Percentiles rank a stretch among this genome's conserved stretches.
These are phyloP conservation scores for Aspergillus persii DNA, from an alignment of 2,329 filamentous ascomycete genomes.

Conservation along the genomic window DNA sequence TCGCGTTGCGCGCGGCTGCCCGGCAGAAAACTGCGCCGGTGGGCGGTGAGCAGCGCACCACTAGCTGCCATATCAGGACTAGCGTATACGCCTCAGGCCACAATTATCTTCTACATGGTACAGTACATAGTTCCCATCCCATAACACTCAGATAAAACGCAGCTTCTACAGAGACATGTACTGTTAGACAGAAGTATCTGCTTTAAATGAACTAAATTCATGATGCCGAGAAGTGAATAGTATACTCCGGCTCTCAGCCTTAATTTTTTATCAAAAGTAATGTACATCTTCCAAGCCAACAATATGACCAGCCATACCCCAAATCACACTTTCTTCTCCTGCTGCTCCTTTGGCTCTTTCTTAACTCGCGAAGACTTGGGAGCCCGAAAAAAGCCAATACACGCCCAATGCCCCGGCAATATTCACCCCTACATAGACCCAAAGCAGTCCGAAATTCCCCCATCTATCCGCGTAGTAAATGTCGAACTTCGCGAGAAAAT, in stretches of 20 bases:
- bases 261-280: no score
- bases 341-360: neutral
- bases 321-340: neutral
- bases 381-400: slow-evolving; percentile 65
- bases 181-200: no score
- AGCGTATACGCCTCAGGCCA: slow-evolving; percentile 11
- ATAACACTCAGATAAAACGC: no score
- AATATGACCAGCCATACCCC: no score
- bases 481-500: slow-evolving; percentile 44
- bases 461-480: slow-evolving; percentile 53
- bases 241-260: no score
- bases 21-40: slow-evolving; percentile 8
- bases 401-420: slow-evolving; percentile 56
- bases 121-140: no score
- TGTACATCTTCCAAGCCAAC: no score
- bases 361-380: slow-evolving; percentile 37
- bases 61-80: neutral
- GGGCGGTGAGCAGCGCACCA: slow-evolving; percentile 1
- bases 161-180: no score
- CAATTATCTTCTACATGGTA: neutral
- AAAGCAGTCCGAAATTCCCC: slow-evolving; percentile 70
- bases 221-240: no score
- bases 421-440: slow-evolving; percentile 66
- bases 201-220: no score
- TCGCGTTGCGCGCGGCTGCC: slow-evolving; percentile 25